Evolutionary conservation across 495 filamentous ascomycete genomes (phyloP), one percentile per base, ranked within the genome.

Genomic region (Xylaria flabelliformis): DNA sequence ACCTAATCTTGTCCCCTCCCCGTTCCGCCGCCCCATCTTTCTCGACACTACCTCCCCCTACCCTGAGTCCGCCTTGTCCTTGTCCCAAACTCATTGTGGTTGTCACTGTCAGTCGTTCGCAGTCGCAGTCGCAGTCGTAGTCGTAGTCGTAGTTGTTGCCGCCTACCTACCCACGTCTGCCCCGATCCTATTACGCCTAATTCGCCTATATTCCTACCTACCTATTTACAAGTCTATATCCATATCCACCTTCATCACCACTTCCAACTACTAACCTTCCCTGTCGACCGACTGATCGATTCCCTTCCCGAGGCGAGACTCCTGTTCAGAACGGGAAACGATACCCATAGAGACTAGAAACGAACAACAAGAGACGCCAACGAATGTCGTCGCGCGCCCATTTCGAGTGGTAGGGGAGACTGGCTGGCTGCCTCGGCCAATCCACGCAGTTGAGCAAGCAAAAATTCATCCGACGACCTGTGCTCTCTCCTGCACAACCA

Each of bases 1-100:
- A 67, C 53, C 26, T 46, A n/a, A 51, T 34, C n/a, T 12, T n/a
- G 29, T 50, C 58, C 68, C 58, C 58, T 50, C 68, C 58, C 58
- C 68, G 46, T 70, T 69, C 36, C 66, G 66, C 66, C 24, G 66
- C 66, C 55, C 67, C 68, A 70, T 70, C 68, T 63, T 63, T 51
- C 58, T 62, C 41, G 41, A 59, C 66, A 46, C 36, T 67, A 50
- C 50, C 50, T 67, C 53, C 32, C 32, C 53, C 53, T 56, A 61
- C 58, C 34, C 58, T 61, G 58, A 61, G 58, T 61, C 58, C 58
- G 58, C 64, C 26, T 32, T 66, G 63, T 65, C 63, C 63, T 56
- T 26, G 24, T 65, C 42, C 58, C 58, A 44, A 12, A 8, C 46
- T 19, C 46, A 46, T 36, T 29, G 61, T 44, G 10, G 24, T 34